A percentile compares a stretch with the other conserved stretches of the same genome.
Evolutionary conservation across 768 basidiomycete genomes (phyloP).

Genomic region (Exsudoporus frostii): DNA sequence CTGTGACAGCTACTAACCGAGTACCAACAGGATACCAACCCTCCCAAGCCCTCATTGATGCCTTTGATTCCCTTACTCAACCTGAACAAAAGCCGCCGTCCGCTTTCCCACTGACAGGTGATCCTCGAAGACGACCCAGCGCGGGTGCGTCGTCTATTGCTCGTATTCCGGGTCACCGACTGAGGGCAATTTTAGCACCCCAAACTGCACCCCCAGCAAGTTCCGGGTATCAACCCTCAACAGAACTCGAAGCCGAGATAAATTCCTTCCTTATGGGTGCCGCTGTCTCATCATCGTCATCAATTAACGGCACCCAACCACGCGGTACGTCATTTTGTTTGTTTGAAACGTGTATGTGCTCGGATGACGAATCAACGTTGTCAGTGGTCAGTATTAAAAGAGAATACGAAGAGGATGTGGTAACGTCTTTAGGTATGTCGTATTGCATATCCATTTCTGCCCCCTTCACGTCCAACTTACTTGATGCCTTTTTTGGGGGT

Average conservation of each 20-base stretch:
- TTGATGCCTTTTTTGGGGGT: not conserved
- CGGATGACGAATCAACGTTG: not conserved
- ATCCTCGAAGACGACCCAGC: not conserved
- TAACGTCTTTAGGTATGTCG: constrained; percentile 1
- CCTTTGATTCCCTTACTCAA: constrained; percentile 1
- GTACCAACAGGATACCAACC: constrained; percentile 10
- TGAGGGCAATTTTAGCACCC: not conserved
- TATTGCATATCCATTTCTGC: not conserved
- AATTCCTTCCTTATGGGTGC: not conserved
- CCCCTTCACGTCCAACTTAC: not conserved
- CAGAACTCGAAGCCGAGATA: constrained; percentile 3
- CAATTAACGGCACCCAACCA: not conserved
- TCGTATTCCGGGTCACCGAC: not conserved
- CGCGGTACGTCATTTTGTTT: not conserved
- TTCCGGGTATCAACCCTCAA: constrained; percentile 7
- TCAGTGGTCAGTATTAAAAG: constrained; percentile 4
- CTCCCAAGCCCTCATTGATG: constrained; percentile 13
- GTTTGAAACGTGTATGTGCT: not conserved
- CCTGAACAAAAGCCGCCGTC: not conserved
- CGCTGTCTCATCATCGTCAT: not conserved
- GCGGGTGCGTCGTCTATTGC: not conserved
- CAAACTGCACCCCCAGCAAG: not conserved
- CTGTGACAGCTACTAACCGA: not conserved
- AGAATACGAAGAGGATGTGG: constrained; percentile 11
- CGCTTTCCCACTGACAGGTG: not conserved